phyloP scores from a whole-genome alignment of 2,329 filamentous ascomycete genomes.

The Aspergillus carbonarius region DNA sequence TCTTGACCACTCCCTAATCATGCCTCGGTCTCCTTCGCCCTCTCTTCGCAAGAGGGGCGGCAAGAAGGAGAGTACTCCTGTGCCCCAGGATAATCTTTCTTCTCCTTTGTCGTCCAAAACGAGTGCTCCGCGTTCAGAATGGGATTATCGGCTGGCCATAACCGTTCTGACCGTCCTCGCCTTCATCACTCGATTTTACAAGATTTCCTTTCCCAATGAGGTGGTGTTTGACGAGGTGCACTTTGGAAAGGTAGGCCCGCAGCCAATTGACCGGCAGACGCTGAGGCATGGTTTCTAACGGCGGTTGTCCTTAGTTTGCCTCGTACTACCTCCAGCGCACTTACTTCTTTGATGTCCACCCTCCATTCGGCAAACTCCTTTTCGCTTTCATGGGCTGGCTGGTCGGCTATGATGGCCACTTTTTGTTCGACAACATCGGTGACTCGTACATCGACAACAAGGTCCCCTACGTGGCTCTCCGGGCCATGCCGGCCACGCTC shows the following conservation, averaged over 20 bases:
- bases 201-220: slow-evolving; percentile 90
- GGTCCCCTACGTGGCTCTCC: slow-evolving; percentile 94
- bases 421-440: slow-evolving; percentile 98
- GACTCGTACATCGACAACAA: slow-evolving; percentile 97
- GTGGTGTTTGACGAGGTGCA: slow-evolving; percentile 99
- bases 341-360: slow-evolving; percentile 99
- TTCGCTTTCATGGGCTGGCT: slow-evolving; percentile 98
- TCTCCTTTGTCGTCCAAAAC: slow-evolving; percentile 19
- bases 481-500: slow-evolving; percentile 86
- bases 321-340: slow-evolving; percentile 88
- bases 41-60: slow-evolving; percentile 45
- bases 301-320: slow-evolving; percentile 41
- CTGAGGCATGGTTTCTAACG: slow-evolving; percentile 18
- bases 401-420: slow-evolving; percentile 93
- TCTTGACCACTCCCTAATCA: slow-evolving; percentile 22
- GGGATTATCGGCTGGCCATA: slow-evolving; percentile 80
- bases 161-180: slow-evolving; percentile 75
- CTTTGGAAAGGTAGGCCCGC: slow-evolving; percentile 83
- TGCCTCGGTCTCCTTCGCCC: slow-evolving; percentile 35
- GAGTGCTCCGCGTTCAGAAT: slow-evolving; percentile 54
- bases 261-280: neutral
- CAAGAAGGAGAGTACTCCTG: slow-evolving; percentile 35
- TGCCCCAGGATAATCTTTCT: slow-evolving; percentile 25
- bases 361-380: slow-evolving; percentile 95
- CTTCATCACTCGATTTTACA: slow-evolving; percentile 92